A percentile compares a stretch with the other conserved stretches of the same genome.
Evolutionary conservation across 768 basidiomycete species (phyloP).

Genomic region (Harrya chromipes): DNA sequence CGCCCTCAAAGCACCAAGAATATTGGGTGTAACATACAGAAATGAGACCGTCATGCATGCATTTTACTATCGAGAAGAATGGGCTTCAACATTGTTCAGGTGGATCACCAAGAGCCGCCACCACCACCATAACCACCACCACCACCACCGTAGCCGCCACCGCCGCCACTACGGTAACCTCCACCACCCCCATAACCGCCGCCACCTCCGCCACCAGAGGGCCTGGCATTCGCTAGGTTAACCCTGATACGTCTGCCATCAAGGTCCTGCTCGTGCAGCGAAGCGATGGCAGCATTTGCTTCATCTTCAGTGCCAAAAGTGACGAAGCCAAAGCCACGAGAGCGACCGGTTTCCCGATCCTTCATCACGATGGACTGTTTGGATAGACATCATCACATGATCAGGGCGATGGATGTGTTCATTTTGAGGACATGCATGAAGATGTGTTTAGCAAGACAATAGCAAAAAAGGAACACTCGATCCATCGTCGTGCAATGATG

Average conservation of each 20-base stretch:
- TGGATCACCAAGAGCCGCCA: slow-evolving; percentile 12
- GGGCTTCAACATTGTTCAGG: neutral
- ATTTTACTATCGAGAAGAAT: slow-evolving; percentile 4
- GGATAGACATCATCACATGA: slow-evolving; percentile 8
- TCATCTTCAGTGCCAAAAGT: slow-evolving; percentile 32
- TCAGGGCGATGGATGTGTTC: slow-evolving; percentile 1
- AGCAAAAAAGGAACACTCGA: slow-evolving; percentile 21
- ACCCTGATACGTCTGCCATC: slow-evolving; percentile 55
- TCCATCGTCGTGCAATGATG: slow-evolving; percentile 32
- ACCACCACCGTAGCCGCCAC: slow-evolving; percentile 9
- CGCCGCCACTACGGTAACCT: slow-evolving; percentile 7
- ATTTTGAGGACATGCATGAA: slow-evolving; percentile 23
- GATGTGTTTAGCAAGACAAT: slow-evolving; percentile 25
- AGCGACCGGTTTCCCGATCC: slow-evolving; percentile 57
- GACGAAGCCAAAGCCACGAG: slow-evolving; percentile 58
- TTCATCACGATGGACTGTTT: slow-evolving; percentile 36
- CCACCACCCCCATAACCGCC: slow-evolving; percentile 15
- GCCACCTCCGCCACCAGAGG: slow-evolving; percentile 29
- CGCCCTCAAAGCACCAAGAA: slow-evolving; percentile 5
- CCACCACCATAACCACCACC: slow-evolving; percentile 6
- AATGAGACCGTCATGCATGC: slow-evolving; percentile 9
- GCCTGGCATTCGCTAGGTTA: slow-evolving; percentile 37
- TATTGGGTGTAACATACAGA: slow-evolving; percentile 1
- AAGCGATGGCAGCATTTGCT: slow-evolving; percentile 44
- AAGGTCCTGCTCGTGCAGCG: slow-evolving; percentile 49